Evolutionary conservation across 805 yeast genomes (phyloP), one percentile per base, ranked within the genome.

Genomic region (Yarrowia yakushimensis): DNA sequence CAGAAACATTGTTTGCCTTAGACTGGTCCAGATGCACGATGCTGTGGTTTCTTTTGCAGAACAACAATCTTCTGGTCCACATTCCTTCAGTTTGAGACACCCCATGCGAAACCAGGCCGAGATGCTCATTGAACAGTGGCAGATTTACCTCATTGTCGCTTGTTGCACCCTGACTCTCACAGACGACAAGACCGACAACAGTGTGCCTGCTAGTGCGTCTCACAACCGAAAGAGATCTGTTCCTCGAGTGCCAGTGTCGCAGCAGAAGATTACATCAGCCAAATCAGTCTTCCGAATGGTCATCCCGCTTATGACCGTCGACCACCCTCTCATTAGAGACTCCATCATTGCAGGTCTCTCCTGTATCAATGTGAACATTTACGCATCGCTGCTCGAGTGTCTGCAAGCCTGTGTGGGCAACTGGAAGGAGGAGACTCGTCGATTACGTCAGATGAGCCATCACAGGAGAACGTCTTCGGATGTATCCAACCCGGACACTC

Each of bases 91-190:
- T n/a, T 52, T 63, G 17, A 64, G 69, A 45, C 70, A 70, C 63
- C 66, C 75, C 2, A 71, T 69, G 65, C 75, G 77, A 36, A 73
- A 80, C 2, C 85, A 85, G 1, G 88, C 93, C 0, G 96, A 89
- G 69, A 78, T 83, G 3, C 75, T 90, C 31, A 82, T 88, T 3
- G 90, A 87, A 65, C 97, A 90, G 71, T 90, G 96, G 97, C 88
- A 88, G 73, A 78, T 92, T 3, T 94, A 87, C 70, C 75, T 94
- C 69, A 87, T 93, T 46, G 94, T 91, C 63, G 97, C 97, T 0
- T 93, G 98, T 69, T 85, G 93, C 18, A 90, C 97, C 0, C 74
- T 94, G 66, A 94, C 99, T 0, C 83, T 96, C 0, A 91, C 97
- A 0, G 88, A 83, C 65, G 96, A 91, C 63, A 97, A 91, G 70